These are phyloP conservation scores for Aegilops bicornis DNA, from an alignment of 176 grass and related monocot genomes.

Conservation along the genomic window DNA sequence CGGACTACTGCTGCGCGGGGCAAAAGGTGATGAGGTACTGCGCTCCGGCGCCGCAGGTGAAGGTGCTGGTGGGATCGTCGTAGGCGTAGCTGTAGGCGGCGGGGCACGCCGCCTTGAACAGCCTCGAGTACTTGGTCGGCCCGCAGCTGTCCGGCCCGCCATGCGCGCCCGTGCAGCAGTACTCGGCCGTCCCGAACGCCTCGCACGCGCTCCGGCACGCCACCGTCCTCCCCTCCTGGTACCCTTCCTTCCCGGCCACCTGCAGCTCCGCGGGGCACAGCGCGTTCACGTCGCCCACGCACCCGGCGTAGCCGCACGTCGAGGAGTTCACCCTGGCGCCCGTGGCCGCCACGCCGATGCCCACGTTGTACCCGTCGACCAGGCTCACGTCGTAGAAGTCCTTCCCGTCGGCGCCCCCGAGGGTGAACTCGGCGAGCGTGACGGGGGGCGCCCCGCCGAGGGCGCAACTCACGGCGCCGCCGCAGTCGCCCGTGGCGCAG, in stretches of 20 bases:
- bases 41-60: slow-evolving; percentile 68
- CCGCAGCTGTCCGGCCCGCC: slow-evolving; percentile 49
- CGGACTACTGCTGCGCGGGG: slow-evolving; percentile 35
- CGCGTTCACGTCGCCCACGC: slow-evolving; percentile 76
- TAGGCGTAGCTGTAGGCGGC: slow-evolving; percentile 90
- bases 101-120: slow-evolving; percentile 88
- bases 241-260: not conserved
- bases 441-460: slow-evolving; percentile 57
- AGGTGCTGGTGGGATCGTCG: slow-evolving; percentile 88
- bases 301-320: slow-evolving; percentile 73
- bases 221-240: not conserved
- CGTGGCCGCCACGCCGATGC: slow-evolving; percentile 63
- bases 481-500: slow-evolving; percentile 76
- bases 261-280: slow-evolving; percentile 64
- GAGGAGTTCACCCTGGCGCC: slow-evolving; percentile 23
- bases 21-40: slow-evolving; percentile 85
- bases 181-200: slow-evolving; percentile 68
- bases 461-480: slow-evolving; percentile 50
- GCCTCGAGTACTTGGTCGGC: slow-evolving; percentile 62
- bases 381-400: slow-evolving; percentile 99
- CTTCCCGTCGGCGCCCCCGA: slow-evolving; percentile 59
- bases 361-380: slow-evolving; percentile 94
- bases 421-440: slow-evolving; percentile 82
- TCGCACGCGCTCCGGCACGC: slow-evolving; percentile 86
- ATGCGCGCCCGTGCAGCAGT: slow-evolving; percentile 79